A percentile compares a stretch with the other conserved stretches of the same genome.
Conservation (phyloP, 768 basidiomycete genomes). For the Porpolomopsis calyptriformis region DNA sequence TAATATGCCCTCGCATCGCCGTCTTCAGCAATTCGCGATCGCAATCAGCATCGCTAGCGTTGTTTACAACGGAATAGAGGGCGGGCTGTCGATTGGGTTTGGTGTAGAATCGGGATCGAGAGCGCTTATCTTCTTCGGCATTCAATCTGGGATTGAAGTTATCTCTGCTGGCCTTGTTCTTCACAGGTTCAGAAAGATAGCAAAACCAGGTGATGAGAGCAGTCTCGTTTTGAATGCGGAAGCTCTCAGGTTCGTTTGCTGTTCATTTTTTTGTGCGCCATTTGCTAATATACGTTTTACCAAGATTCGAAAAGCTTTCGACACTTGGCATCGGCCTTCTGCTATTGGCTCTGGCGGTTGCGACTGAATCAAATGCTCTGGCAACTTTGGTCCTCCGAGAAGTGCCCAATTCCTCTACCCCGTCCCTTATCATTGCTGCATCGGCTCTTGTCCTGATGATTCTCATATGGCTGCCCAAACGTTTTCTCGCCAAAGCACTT, state of each 20-base stretch:
- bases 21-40: slow-evolving; percentile 27
- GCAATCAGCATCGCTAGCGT: slow-evolving; percentile 32
- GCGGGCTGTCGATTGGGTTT: slow-evolving; percentile 33
- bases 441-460: slow-evolving; percentile 29
- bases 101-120: slow-evolving; percentile 34
- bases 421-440: slow-evolving; percentile 34
- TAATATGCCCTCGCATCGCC: slow-evolving; percentile 19
- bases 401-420: slow-evolving; percentile 27
- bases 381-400: slow-evolving; percentile 25
- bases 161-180: slow-evolving; percentile 33
- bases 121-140: slow-evolving; percentile 38
- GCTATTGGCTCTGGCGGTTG: slow-evolving; percentile 27
- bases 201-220: slow-evolving; percentile 25
- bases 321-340: slow-evolving; percentile 27
- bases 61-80: slow-evolving; percentile 27
- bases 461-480: slow-evolving; percentile 34
- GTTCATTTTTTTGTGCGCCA: no score
- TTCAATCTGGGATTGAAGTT: slow-evolving; percentile 39
- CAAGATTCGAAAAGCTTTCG: slow-evolving; percentile 29
- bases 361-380: slow-evolving; percentile 27
- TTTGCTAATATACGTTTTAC: no score
- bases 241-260: no score
- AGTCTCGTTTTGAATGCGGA: no score
- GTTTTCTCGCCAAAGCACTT: slow-evolving; percentile 33
- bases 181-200: slow-evolving; percentile 31